These are phyloP conservation scores for Penicillium coprophilum DNA, from an alignment of 495 filamentous ascomycete species.

Conservation along the genomic window DNA sequence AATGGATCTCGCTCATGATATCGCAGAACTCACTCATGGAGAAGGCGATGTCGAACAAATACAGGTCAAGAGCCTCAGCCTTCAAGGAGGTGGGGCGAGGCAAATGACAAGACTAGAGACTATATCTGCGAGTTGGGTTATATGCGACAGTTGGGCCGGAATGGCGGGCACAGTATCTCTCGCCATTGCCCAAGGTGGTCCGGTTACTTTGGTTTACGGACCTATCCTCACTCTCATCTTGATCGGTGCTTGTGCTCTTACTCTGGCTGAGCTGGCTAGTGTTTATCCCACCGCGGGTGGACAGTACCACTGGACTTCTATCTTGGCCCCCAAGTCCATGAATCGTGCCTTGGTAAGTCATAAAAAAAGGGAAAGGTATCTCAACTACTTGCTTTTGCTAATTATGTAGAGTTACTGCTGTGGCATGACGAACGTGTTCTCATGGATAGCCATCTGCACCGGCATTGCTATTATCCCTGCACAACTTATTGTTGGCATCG, in stretches of 20 bases:
- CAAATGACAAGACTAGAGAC: constrained; percentile 17
- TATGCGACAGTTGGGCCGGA: constrained; percentile 29
- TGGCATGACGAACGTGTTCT: constrained; percentile 27
- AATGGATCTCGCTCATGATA: background rate
- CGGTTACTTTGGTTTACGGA: constrained; percentile 30
- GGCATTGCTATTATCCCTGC: constrained; percentile 25
- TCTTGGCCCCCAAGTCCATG: constrained; percentile 25
- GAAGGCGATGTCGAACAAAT: constrained; percentile 7
- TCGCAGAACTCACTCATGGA: background rate
- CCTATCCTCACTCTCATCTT: constrained; percentile 21
- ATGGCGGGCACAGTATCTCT: constrained; percentile 27
- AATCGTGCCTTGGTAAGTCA: constrained; percentile 13
- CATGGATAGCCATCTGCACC: constrained; percentile 27
- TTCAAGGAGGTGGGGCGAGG: constrained; percentile 4
- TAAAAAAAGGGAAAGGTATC: background rate
- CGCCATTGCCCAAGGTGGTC: constrained; percentile 27
- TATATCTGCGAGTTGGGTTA: constrained; percentile 20
- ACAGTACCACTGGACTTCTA: constrained; percentile 42
- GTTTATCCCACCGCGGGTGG: constrained; percentile 54
- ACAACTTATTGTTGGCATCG: constrained; percentile 23
- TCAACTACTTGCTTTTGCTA: background rate
- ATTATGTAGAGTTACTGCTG: constrained; percentile 27
- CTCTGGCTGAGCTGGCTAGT: constrained; percentile 50
- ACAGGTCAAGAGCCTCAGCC: constrained; percentile 6
- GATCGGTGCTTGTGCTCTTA: constrained; percentile 34